A percentile compares a stretch with the other conserved stretches of the same genome.
Conservation (phyloP, 805 yeast species). For the Ogataea wickerhamii region DNA sequence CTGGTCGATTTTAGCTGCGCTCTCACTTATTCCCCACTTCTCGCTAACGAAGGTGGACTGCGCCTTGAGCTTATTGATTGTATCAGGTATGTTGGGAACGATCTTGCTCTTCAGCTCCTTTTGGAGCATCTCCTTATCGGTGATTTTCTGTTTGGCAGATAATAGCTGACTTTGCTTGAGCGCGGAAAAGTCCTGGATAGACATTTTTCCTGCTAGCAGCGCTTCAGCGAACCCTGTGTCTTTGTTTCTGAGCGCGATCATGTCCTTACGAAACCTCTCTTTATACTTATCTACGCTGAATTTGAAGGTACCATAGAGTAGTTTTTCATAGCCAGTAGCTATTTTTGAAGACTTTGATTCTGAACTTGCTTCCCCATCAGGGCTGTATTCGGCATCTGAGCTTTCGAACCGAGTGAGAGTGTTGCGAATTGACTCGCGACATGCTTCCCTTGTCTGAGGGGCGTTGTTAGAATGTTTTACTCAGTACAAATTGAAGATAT, state of each 20-base stretch:
- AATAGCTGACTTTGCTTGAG: slow-evolving; percentile 24
- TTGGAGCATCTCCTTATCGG: slow-evolving; percentile 27
- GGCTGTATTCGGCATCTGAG: slow-evolving; percentile 1
- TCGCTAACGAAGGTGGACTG: slow-evolving; percentile 27
- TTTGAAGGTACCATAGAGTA: slow-evolving; percentile 16
- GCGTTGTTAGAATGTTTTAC: too few relatives aligned
- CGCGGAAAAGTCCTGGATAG: slow-evolving; percentile 20
- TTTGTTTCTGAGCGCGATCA: slow-evolving; percentile 28
- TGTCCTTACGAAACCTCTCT: slow-evolving; percentile 29
- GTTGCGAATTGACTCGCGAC: slow-evolving; percentile 18
- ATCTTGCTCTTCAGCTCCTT: slow-evolving; percentile 30
- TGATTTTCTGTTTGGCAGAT: slow-evolving; percentile 26
- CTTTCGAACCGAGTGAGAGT: slow-evolving; percentile 12
- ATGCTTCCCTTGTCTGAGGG: slow-evolving; percentile 22
- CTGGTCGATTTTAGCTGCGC: slow-evolving; percentile 33
- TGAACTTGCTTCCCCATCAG: too few relatives aligned
- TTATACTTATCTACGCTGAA: slow-evolving; percentile 22
- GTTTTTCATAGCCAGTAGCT: slow-evolving; percentile 25
- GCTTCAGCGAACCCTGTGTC: slow-evolving; percentile 24
- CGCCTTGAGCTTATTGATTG: slow-evolving; percentile 25
- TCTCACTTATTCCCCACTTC: slow-evolving; percentile 35
- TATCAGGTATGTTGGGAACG: slow-evolving; percentile 24
- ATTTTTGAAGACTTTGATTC: slow-evolving; percentile 3
- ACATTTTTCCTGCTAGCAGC: slow-evolving; percentile 18
- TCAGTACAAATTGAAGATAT: not conserved